Evolutionary conservation across 352 stramenopile genomes (phyloP).

Genomic region (Phytophthora ramorum): DNA sequence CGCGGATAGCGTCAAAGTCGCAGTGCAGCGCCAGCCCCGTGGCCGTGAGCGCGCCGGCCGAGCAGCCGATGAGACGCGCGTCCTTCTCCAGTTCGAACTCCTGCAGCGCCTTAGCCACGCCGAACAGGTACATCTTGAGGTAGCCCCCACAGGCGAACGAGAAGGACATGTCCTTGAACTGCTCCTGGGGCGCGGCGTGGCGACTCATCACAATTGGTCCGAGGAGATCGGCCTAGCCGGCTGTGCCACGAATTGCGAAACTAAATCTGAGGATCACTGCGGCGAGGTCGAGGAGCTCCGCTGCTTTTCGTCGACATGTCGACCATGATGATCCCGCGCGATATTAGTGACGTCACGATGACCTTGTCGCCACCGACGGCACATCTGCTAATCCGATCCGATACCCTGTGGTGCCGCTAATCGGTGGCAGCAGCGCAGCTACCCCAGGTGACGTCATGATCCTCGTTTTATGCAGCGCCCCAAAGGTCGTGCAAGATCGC

Average conservation of each 20-base stretch:
- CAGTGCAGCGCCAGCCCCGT: constrained; percentile 75
- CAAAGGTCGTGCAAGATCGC: too few relatives aligned
- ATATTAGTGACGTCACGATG: constrained; percentile 8
- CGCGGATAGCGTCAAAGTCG: constrained; percentile 77
- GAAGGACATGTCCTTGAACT: constrained; percentile 54
- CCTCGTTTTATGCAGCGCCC: not conserved
- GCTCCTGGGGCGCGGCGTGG: not conserved
- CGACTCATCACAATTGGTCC: constrained; percentile 10
- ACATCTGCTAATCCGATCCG: constrained; percentile 10
- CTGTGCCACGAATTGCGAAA: constrained; percentile 1
- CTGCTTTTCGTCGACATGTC: constrained; percentile 20
- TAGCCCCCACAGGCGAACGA: constrained; percentile 89
- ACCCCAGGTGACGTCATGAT: constrained; percentile 25
- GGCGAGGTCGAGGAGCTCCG: not conserved
- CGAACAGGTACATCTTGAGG: constrained; percentile 92
- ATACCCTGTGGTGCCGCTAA: not conserved
- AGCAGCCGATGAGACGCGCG: constrained; percentile 80
- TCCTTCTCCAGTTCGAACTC: constrained; percentile 67
- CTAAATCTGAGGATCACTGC: constrained; percentile 16
- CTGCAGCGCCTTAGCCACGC: constrained; percentile 86
- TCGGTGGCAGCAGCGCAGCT: constrained; percentile 20
- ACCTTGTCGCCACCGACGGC: constrained; percentile 16
- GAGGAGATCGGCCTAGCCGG: too few relatives aligned
- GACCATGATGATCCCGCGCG: constrained; percentile 5
- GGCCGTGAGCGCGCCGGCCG: constrained; percentile 73